These are phyloP conservation scores for Fusarium sp. DNA, from an alignment of 2,329 filamentous ascomycete species.

Conservation along the genomic window DNA sequence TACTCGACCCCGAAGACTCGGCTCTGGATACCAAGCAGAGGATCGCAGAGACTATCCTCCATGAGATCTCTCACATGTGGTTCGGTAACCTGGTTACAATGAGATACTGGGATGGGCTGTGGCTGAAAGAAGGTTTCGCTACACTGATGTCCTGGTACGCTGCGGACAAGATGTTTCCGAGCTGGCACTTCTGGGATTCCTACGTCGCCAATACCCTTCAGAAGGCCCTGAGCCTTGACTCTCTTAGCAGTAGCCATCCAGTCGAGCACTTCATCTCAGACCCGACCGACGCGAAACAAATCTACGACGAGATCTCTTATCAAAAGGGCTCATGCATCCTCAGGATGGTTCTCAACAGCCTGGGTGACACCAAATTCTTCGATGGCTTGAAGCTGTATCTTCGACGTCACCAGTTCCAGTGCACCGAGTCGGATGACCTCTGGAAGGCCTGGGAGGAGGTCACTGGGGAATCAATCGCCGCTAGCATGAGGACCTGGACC, in stretches of 20 bases:
- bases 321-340: neutral
- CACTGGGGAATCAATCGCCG: accelerated
- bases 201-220: neutral
- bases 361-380: neutral
- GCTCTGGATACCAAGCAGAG: neutral
- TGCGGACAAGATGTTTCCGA: neutral
- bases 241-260: neutral
- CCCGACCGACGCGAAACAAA: neutral
- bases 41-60: accelerated
- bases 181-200: neutral
- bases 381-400: neutral
- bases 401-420: neutral
- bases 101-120: neutral
- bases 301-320: neutral
- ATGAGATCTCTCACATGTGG: neutral
- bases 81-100: neutral
- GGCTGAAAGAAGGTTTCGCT: neutral
- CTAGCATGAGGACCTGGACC: neutral
- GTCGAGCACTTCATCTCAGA: neutral
- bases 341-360: accelerated
- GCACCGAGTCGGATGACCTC: accelerated
- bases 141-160: neutral
- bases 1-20: neutral
- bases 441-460: neutral
- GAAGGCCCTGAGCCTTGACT: neutral